Conservation (phyloP, 192 early-diverging fungal genomes). For the Linnemannia hyalina region DNA sequence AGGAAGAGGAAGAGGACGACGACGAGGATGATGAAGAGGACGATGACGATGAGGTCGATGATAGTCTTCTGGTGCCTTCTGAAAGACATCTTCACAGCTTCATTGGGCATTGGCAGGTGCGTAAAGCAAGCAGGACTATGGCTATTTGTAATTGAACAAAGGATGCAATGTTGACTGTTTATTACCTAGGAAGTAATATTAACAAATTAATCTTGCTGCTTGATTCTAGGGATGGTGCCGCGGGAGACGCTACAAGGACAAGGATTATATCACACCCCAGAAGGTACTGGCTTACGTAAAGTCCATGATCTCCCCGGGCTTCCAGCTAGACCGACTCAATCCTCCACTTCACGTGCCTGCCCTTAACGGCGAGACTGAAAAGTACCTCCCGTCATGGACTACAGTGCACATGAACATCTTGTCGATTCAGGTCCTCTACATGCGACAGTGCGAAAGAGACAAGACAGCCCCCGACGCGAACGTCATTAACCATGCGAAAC, state of each 20-base stretch:
- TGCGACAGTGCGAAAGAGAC: background rate
- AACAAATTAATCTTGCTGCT: background rate
- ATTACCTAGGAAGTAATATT: background rate
- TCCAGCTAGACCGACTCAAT: background rate
- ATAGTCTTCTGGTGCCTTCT: background rate
- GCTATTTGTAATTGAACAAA: background rate
- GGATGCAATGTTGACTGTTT: background rate
- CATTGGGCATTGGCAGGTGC: constrained; percentile 3
- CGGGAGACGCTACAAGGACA: background rate
- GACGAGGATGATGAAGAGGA: constrained; percentile 1
- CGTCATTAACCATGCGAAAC: background rate
- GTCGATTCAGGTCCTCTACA: constrained; percentile 1
- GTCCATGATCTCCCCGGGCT: constrained; percentile 1
- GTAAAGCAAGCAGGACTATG: background rate
- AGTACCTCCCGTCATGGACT: background rate
- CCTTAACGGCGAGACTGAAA: background rate
- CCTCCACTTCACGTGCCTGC: background rate
- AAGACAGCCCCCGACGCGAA: background rate
- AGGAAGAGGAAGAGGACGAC: background rate
- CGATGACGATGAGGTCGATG: background rate
- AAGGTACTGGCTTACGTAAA: background rate
- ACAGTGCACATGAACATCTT: constrained; percentile 5
- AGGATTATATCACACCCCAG: background rate
- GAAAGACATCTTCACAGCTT: background rate
- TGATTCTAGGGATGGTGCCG: constrained; percentile 1